Base-by-base conservation (phyloP, 345 rosid species). In the Xanthoceras sorbifolium region DNA sequence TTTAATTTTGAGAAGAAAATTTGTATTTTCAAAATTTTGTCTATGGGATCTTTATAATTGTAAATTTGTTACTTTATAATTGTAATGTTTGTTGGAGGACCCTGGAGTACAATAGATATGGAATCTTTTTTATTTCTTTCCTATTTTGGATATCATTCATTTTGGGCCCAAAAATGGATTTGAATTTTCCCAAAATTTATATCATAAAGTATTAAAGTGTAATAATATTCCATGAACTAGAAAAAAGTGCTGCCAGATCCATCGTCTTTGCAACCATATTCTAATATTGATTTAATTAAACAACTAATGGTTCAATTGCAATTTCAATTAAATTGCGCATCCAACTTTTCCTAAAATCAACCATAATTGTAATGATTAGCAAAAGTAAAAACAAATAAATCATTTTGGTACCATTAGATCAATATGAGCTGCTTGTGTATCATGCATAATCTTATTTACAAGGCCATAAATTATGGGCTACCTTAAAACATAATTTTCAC, bases 131-230 rank as follows among this genome's bases (percentile, higher is more conserved):
- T 38, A 46, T 28, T 29, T 69, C 61, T 69, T 69, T 69, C 73
- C 73, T 17, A 52, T 69, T 69, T 48, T 7, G 61, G 73, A 48
- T 28, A 52, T 5, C 15, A 17, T 2, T 6, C 61, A 28, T 48
- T 69, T 50, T 18, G 40, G 26, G 61, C 20, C 40, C 42, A 69
- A 28, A 23, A 17, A 18, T 48, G 61, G 50, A n/a, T n/a, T 29
- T 48, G 42, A 69, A 28, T 31, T 48, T 5, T 40, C 60, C 7
- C 26, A 55, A 55, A 48, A 48, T 29, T 10, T 48, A 18, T 38
- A 34, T 29, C 46, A 71, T n/a, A n/a, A n/a, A n/a, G n/a, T n/a
- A n/a, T n/a, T 70, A 71, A 71, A 71, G 63, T 54, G 23, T 32
- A 44, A 69, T 48, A 46, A 9, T 59, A 69, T 69, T 69, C 38